A percentile compares a stretch with the other conserved stretches of the same genome.
Evolutionary conservation across 768 basidiomycete species (phyloP).

Genomic region (Tulasnella sp.): DNA sequence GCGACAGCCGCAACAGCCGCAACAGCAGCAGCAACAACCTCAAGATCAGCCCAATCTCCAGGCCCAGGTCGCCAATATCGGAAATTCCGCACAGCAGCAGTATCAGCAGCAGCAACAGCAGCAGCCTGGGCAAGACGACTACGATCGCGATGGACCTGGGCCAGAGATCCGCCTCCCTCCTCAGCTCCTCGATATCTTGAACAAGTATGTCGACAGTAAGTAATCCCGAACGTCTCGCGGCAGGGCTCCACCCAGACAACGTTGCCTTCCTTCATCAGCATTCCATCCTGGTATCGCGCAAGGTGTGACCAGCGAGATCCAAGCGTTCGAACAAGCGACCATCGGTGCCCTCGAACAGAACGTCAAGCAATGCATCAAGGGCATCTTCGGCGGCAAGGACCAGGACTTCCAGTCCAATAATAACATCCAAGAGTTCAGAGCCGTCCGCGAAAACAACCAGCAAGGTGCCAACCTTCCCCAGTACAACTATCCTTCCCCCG

Average conservation of each 20-base stretch:
- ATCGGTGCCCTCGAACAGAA: background rate
- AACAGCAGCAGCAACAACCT: background rate
- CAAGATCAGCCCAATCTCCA: background rate
- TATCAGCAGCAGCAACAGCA: slow-evolving; percentile 1
- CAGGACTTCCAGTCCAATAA: slow-evolving; percentile 11
- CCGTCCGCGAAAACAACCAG: background rate
- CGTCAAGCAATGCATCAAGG: slow-evolving; percentile 10
- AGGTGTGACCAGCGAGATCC: slow-evolving; percentile 9
- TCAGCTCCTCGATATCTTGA: background rate
- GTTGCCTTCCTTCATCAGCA: background rate
- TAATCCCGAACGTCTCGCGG: background rate
- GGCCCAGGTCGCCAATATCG: background rate
- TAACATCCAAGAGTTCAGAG: slow-evolving; percentile 14
- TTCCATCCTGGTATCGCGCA: slow-evolving; percentile 1
- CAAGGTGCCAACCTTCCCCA: slow-evolving; percentile 13
- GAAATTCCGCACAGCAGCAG: background rate
- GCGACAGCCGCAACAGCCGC: background rate
- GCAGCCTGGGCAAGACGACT: background rate
- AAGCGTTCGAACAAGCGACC: background rate
- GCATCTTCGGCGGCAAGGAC: slow-evolving; percentile 5
- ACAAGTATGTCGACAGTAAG: slow-evolving; percentile 16
- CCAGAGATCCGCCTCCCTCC: background rate
- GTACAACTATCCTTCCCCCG: slow-evolving; percentile 11
- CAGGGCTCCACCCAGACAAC: background rate
- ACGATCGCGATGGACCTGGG: background rate